Conservation (phyloP, 768 basidiomycete genomes). For the Mycena crocata region DNA sequence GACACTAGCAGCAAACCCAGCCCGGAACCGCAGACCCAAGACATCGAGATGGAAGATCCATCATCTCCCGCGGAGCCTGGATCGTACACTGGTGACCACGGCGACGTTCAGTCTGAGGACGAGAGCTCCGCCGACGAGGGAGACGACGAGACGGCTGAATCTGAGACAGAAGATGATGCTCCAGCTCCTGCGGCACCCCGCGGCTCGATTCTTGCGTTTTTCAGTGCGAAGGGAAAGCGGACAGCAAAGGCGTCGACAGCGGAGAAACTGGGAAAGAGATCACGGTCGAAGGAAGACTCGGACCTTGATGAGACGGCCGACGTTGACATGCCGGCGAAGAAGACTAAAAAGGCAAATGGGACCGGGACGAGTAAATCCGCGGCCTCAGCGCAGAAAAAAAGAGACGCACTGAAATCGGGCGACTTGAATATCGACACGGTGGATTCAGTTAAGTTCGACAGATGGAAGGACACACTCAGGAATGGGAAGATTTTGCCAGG, state of each 20-base stretch:
- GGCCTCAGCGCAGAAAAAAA: neutral
- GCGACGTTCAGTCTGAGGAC: neutral
- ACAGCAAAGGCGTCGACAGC: neutral
- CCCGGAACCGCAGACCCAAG: too few relatives aligned
- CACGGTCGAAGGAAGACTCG: neutral
- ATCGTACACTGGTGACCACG: neutral
- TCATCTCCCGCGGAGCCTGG: neutral
- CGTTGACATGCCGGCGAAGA: neutral
- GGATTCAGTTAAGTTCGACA: neutral
- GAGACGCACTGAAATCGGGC: neutral
- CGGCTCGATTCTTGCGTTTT: too few relatives aligned
- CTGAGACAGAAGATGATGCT: neutral
- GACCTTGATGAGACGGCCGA: constrained; percentile 16
- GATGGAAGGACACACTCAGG: neutral
- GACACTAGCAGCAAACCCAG: neutral
- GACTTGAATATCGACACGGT: neutral
- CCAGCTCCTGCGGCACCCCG: too few relatives aligned
- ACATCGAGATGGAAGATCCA: neutral
- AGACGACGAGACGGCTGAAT: neutral
- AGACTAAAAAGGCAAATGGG: constrained; percentile 13
- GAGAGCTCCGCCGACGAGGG: neutral
- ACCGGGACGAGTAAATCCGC: constrained; percentile 8
- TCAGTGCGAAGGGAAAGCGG: neutral
- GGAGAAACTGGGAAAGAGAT: neutral
- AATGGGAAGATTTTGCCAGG: neutral